Base-by-base conservation (phyloP, 352 stramenopile genomes). In the Sclerospora graminicola region DNA sequence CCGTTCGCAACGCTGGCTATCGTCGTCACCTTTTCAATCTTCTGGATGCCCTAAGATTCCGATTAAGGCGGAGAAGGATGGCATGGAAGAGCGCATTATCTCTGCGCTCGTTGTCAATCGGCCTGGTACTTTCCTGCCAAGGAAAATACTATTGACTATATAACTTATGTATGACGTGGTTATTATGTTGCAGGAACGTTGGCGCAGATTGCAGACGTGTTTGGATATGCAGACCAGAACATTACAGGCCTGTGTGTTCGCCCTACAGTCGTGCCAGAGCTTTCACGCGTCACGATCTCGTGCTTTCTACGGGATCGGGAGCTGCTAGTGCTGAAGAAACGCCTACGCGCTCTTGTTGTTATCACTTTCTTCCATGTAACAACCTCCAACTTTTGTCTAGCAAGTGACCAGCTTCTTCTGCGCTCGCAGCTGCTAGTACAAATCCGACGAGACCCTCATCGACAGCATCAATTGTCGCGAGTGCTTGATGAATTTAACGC, bases 291-390 rank as follows among this genome's bases (percentile, higher is more conserved):
- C 40, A 89, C 65, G 32, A 82, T 86, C 55, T 74, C 76, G 32
- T 84, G 70, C 20, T 64, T 64, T n/a, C 45, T 86, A 33, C 54
- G 46, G 7, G 64, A 84, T 23, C 52, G 48, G 1, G 75, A 85
- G 31, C 43, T 84, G n/a, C 42, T 54, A 10, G 51, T 53, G 18
- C 60, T 89, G 23, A 67, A 84, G 49, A 77, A 68, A 26, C 65
- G 73, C 0, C 66, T 86, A 18, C 57, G 65, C 1, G 57, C 73
- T 16, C 66, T 89, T 2, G 76, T 89, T 35, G 69, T 57, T 40
- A 59, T 89, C 35, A 84, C 76, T 10, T 89, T 89, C 46, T 84
- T 85, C 62, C 76, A 89, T 42, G 63, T 86, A 38, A 89, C 76
- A 23, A 82, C 66, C 15, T 61, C 78, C 55, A 52, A 54, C 14